Evolutionary conservation across 306 rosid genomes (phyloP), one percentile per base, ranked within the genome.

Genomic region (Gastrolobium villosum): DNA sequence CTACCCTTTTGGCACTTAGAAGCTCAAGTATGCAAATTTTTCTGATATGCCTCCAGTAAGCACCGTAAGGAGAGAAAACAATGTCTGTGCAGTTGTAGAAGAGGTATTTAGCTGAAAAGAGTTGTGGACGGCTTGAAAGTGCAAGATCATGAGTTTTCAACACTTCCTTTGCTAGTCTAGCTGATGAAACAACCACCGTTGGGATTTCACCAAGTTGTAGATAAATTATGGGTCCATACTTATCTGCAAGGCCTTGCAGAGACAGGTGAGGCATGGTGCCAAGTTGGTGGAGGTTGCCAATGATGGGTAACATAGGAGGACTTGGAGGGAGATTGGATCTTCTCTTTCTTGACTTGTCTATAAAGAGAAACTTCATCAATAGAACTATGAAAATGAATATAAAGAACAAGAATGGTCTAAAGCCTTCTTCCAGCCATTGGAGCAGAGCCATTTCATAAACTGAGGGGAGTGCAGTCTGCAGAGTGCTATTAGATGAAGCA

Each of bases 181-280:
- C 90, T 31, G 97, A 93, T 20, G 96, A 93, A 48, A 89, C 82
- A 46, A 88, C 88, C 20, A 89, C 89, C 0, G 92, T 89, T 59
- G 96, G 96, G 61, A 87, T 76, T 66, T 89, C 49, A 26, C 96
- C 97, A 5, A 93, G 88, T 35, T 89, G 92, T 7, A 90, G 78
- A 76, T 36, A 77, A 10, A 87, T 60, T 6, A 90, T 61, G 26
- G 92, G 88, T 32, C 96, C 96, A 65, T 82, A 80, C 7, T 79
- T 89, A 0, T 78, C 3, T 11, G 94, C 75, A 20, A 87, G 88
- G 61, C 32, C 3, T 28, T 55, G 83, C n/a, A 91, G 92, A 52
- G 91, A 86, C 9, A 81, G 55, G 74, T 86, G 94, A 1, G 97
- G 88, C 46, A 64, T 67, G 78, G 49, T 74, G 52, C 86, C 83